phyloP scores from a whole-genome alignment of 345 rosid genomes.

The Xanthoceras sorbifolium region DNA sequence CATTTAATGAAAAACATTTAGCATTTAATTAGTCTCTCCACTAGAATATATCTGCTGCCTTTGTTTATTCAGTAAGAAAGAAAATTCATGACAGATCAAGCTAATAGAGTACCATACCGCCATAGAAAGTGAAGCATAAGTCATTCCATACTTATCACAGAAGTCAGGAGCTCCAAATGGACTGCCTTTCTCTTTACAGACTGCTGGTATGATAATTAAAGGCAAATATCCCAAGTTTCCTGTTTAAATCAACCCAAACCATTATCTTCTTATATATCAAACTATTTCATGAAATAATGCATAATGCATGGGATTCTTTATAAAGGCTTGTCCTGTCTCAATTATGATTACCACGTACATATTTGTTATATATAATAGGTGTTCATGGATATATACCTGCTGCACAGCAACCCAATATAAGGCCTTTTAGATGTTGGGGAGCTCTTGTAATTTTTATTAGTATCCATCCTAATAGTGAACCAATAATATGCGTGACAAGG shows the following conservation, averaged over 20 bases:
- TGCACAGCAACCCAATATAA: constrained; percentile 51
- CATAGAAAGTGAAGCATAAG: constrained; percentile 51
- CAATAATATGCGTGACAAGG: constrained; percentile 32
- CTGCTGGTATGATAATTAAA: constrained; percentile 42
- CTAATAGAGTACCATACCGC: constrained; percentile 31
- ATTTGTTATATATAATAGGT: background rate
- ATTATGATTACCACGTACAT: too few species aligned
- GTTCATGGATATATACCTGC: constrained; percentile 31
- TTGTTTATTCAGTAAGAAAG: background rate
- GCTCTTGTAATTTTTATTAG: constrained; percentile 38
- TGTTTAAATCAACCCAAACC: constrained; percentile 11
- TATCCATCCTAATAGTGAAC: constrained; percentile 43
- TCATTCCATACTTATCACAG: constrained; percentile 33
- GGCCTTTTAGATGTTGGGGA: constrained; percentile 45
- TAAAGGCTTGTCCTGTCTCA: too few species aligned
- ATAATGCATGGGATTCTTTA: too few species aligned
- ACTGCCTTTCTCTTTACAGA: constrained; percentile 40
- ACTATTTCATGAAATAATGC: too few species aligned
- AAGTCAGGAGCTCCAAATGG: constrained; percentile 35
- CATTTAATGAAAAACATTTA: background rate
- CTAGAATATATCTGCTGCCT: background rate
- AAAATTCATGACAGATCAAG: background rate
- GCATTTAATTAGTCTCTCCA: background rate
- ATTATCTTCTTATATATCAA: background rate
- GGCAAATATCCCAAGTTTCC: constrained; percentile 48